Percentiles rank a stretch among this genome's conserved stretches.
These are phyloP conservation scores for Neopestalotiopsis sp. DNA, from an alignment of 2,329 filamentous ascomycete genomes.

Conservation along the genomic window DNA sequence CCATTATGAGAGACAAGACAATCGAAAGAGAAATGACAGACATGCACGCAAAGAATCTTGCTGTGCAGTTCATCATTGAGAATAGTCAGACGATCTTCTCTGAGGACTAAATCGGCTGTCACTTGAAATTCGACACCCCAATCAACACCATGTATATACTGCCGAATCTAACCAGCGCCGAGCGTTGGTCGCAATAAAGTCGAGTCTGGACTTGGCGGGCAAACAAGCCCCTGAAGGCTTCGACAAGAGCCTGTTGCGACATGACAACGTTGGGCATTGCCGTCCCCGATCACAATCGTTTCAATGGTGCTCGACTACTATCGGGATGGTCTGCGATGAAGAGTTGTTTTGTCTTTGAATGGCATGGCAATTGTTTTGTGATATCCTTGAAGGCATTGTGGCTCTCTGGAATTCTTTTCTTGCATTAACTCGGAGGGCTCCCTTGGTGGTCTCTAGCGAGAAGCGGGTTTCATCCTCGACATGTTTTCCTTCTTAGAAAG, in stretches of 20 bases:
- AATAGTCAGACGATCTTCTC: constrained; percentile 83
- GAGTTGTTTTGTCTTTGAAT: constrained; percentile 26
- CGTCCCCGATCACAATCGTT: constrained; percentile 17
- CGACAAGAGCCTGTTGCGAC: not conserved
- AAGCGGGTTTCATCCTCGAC: not conserved
- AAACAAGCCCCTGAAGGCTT: not conserved
- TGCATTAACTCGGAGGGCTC: not conserved
- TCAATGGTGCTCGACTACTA: constrained; percentile 29
- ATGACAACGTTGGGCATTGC: not conserved
- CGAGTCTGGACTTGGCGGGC: not conserved
- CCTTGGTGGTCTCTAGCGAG: not conserved
- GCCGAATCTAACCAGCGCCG: not conserved
- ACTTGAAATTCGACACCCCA: not conserved
- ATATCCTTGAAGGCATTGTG: constrained; percentile 37
- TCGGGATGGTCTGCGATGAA: constrained; percentile 25
- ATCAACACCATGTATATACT: constrained; percentile 33
- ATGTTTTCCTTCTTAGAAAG: constrained; percentile 18
- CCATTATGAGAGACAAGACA: constrained; percentile 90
- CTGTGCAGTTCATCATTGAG: constrained; percentile 92
- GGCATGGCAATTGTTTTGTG: constrained; percentile 33
- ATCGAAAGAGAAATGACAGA: constrained; percentile 95
- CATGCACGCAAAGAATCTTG: constrained; percentile 90
- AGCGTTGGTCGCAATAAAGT: not conserved
- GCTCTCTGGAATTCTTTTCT: constrained; percentile 16
- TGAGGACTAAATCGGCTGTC: constrained; percentile 36